Evolutionary conservation across 192 early-diverging fungal species (phyloP), one percentile per base, ranked within the genome.

Genomic region (Dissophora globulifera): DNA sequence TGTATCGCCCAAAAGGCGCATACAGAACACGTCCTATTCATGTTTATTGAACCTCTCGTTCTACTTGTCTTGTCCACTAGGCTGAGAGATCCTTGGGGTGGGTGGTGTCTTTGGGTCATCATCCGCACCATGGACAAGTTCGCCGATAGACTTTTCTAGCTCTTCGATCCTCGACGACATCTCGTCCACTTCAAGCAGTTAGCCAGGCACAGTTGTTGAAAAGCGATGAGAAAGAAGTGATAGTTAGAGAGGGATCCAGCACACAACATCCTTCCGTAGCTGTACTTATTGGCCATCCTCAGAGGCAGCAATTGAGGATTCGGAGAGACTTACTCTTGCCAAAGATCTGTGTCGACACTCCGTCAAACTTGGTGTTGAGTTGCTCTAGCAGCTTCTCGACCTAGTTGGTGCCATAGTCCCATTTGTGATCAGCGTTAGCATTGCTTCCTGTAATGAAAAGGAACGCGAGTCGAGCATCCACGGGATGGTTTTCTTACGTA

Each of bases 91-190:
- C 19, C 51, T 50, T 0, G 45, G 26, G 53, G 23, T 13, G 12
- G 55, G 49, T 43, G 55, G 48, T 33, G 50, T 54, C 30, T 61
- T 67, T 30, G 51, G 31, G 4, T 76, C 72, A 17, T 76, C 72
- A 27, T 76, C 72, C 2, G 53, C 72, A 26, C 46, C 62, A 26
- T 76, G 72, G 22, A 76, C 72, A 16, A 76, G 58, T 27, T 76
- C 72, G 16, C 72, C 72, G 23, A 76, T 76, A 10, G 72, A 76
- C 27, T 67, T 76, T 67, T 76, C 72, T 25, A 76, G 19, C 19
- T 76, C 72, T n/a, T 76, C 72, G 26, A 76, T 67, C 52, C 64
- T 76, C 9, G 62, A 67, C 0, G 62, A 67, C 72, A 76, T 76
- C 9, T 66, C 72, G 35, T 76, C 72, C 72, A 76, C 72, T 76